Evolutionary conservation across 495 filamentous ascomycete species (phyloP).

Genomic region (Delitschia confertaspora): DNA sequence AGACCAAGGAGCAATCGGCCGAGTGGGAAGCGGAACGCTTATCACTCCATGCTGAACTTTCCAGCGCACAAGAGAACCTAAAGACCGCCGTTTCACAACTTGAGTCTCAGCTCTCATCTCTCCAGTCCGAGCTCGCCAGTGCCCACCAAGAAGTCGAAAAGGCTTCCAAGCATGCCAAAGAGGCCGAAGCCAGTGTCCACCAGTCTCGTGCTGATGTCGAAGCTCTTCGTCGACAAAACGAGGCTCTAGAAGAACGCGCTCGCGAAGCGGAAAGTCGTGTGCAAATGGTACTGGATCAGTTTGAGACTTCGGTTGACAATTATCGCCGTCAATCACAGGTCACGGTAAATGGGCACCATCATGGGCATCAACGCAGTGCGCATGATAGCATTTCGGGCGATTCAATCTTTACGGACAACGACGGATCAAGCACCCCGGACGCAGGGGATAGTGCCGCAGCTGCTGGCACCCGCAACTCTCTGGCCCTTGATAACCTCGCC

Average conservation of each 20-base stretch:
- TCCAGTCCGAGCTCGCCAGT: slow-evolving; percentile 57
- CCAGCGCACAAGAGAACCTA: slow-evolving; percentile 56
- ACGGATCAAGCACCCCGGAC: slow-evolving; percentile 19
- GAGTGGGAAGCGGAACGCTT: slow-evolving; percentile 75
- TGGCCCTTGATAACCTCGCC: slow-evolving; percentile 84
- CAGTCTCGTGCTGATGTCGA: slow-evolving; percentile 60
- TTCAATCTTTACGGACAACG: slow-evolving; percentile 23
- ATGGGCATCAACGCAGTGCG: slow-evolving; percentile 13
- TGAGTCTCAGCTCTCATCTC: slow-evolving; percentile 57
- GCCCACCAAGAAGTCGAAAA: slow-evolving; percentile 60
- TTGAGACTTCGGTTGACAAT: slow-evolving; percentile 86
- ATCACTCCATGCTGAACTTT: slow-evolving; percentile 55
- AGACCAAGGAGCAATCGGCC: slow-evolving; percentile 38
- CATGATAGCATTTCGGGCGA: slow-evolving; percentile 29
- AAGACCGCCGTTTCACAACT: slow-evolving; percentile 48
- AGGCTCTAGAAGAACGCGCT: slow-evolving; percentile 66
- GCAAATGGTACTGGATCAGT: slow-evolving; percentile 83
- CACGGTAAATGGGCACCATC: slow-evolving; percentile 33
- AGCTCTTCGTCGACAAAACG: slow-evolving; percentile 72
- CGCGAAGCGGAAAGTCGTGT: slow-evolving; percentile 89
- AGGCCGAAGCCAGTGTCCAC: slow-evolving; percentile 17
- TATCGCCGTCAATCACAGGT: slow-evolving; percentile 72
- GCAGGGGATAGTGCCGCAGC: slow-evolving; percentile 17
- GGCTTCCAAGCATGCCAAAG: slow-evolving; percentile 49
- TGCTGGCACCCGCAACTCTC: slow-evolving; percentile 59